These are phyloP conservation scores for Sclerotiophoma versabilis DNA, from an alignment of 2,329 filamentous ascomycete genomes.

Conservation along the genomic window DNA sequence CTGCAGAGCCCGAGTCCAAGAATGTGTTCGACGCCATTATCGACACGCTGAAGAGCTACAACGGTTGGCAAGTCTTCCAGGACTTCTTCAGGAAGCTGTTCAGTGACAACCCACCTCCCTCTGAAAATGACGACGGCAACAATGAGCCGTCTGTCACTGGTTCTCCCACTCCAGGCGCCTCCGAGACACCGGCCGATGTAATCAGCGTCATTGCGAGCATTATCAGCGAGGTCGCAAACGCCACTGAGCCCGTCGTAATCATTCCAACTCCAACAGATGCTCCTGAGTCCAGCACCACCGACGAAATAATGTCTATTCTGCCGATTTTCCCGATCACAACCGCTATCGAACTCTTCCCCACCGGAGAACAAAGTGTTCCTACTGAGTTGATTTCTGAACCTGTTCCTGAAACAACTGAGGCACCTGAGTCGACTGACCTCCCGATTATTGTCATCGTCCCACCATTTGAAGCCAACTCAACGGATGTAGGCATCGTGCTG, in stretches of 20 bases:
- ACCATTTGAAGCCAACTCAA: not conserved
- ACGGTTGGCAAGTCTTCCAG: constrained; percentile 22
- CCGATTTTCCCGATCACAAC: constrained; percentile 18
- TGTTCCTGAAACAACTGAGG: not conserved
- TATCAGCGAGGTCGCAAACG: constrained; percentile 5
- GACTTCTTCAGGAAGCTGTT: constrained; percentile 25
- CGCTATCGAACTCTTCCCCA: constrained; percentile 18
- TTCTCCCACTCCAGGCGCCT: not conserved
- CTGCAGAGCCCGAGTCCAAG: not conserved
- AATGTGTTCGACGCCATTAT: constrained; percentile 18
- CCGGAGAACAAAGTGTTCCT: constrained; percentile 1
- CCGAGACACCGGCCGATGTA: constrained; percentile 2
- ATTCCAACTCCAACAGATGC: not conserved
- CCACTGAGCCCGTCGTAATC: not conserved
- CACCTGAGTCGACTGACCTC: not conserved
- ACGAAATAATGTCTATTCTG: constrained; percentile 21
- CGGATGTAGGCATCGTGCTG: not conserved
- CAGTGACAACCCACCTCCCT: not conserved
- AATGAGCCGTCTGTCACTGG: not conserved
- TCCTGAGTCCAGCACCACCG: not conserved
- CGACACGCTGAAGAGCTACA: constrained; percentile 16
- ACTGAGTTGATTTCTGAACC: constrained; percentile 7
- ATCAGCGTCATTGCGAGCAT: constrained; percentile 11
- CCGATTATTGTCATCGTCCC: constrained; percentile 5
- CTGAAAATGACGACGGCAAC: not conserved